phyloP scores from a whole-genome alignment of 768 basidiomycete genomes.

The Imleria badia region DNA sequence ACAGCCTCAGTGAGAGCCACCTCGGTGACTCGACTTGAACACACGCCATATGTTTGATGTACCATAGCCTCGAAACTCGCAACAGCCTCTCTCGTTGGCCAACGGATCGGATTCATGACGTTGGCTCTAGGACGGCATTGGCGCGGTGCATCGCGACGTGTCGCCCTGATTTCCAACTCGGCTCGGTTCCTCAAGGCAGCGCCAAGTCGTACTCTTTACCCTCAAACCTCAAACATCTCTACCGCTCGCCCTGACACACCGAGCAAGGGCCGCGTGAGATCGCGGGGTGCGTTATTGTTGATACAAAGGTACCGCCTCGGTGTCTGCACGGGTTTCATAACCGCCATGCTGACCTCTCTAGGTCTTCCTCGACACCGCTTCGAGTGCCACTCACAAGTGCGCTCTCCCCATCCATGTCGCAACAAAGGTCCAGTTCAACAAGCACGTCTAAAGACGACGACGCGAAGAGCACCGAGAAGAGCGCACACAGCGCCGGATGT shows the following conservation, averaged over 20 bases:
- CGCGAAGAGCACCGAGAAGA: constrained; percentile 26
- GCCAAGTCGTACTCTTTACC: neutral
- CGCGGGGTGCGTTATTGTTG: neutral
- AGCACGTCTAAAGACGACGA: constrained; percentile 19
- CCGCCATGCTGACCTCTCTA: constrained; percentile 13
- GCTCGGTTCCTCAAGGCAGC: constrained; percentile 6
- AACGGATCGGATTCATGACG: constrained; percentile 14
- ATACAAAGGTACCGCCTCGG: constrained; percentile 14
- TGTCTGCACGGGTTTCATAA: neutral
- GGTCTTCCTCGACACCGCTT: constrained; percentile 5
- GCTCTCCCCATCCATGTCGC: constrained; percentile 20
- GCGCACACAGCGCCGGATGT: constrained; percentile 22
- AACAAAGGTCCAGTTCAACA: constrained; percentile 20
- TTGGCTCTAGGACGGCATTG: constrained; percentile 11
- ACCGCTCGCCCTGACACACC: neutral
- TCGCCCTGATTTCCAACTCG: constrained; percentile 13
- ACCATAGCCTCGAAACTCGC: constrained; percentile 6
- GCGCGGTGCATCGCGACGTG: constrained; percentile 10
- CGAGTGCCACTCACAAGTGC: neutral
- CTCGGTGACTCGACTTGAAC: neutral
- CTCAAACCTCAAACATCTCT: neutral
- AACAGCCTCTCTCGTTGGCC: neutral
- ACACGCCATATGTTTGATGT: constrained; percentile 5
- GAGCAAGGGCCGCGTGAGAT: neutral
- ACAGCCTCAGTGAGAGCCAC: no score